phyloP scores from a whole-genome alignment of 768 basidiomycete species.

The Pleurotus ostreatus region DNA sequence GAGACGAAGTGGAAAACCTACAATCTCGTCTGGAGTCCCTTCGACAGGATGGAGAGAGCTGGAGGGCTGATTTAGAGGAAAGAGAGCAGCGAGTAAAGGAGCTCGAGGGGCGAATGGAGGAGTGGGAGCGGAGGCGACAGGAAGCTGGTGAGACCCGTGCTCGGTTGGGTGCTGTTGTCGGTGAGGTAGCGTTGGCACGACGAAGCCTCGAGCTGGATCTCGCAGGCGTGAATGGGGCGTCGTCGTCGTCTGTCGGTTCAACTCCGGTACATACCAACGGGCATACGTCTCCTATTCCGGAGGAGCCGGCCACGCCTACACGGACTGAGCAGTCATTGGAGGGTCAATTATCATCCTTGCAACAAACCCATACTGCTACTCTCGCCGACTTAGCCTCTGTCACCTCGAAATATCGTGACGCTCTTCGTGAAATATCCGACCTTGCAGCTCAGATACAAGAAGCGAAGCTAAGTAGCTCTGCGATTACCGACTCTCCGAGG shows the following conservation, averaged over 20 bases:
- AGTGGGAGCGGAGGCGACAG: slow-evolving; percentile 71
- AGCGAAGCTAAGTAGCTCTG: slow-evolving; percentile 60
- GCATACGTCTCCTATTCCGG: slow-evolving; percentile 22
- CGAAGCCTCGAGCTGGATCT: slow-evolving; percentile 57
- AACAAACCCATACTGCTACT: slow-evolving; percentile 77
- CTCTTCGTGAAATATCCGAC: slow-evolving; percentile 89
- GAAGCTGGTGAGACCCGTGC: slow-evolving; percentile 62
- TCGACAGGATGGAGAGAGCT: slow-evolving; percentile 71
- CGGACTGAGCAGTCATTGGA: slow-evolving; percentile 40
- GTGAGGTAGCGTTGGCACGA: slow-evolving; percentile 67
- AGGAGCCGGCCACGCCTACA: slow-evolving; percentile 21
- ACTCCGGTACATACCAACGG: slow-evolving; percentile 16
- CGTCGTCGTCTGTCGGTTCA: slow-evolving; percentile 19
- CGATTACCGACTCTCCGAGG: slow-evolving; percentile 33
- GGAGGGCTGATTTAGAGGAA: slow-evolving; percentile 81
- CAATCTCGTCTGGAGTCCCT: slow-evolving; percentile 69
- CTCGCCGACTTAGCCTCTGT: slow-evolving; percentile 76
- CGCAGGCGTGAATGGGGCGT: slow-evolving; percentile 14
- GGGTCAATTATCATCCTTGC: slow-evolving; percentile 68
- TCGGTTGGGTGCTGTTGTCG: slow-evolving; percentile 65
- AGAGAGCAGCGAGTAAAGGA: slow-evolving; percentile 73
- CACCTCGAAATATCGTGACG: slow-evolving; percentile 81
- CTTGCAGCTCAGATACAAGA: slow-evolving; percentile 90
- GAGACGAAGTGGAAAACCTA: slow-evolving; percentile 65
- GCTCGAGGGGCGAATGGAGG: slow-evolving; percentile 74